Evolutionary conservation across 2,329 filamentous ascomycete species (phyloP).

Genomic region (Colletotrichum horii): DNA sequence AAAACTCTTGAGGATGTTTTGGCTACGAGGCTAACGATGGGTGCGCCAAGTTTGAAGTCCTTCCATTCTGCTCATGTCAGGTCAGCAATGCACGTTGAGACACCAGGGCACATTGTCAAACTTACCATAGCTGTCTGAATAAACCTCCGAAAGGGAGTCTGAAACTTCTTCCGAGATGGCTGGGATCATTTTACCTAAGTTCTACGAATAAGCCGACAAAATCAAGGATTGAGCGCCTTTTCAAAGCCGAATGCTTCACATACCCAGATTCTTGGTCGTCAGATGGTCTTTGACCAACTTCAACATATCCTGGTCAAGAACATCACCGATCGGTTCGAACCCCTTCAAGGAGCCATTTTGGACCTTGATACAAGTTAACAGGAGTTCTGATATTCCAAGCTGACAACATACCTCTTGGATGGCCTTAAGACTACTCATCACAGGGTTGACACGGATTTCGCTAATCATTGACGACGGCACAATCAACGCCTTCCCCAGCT

Average conservation of each 20-base stretch:
- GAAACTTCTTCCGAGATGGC: background rate
- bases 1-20: background rate
- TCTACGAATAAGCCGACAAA: background rate
- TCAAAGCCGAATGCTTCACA: background rate
- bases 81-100: background rate
- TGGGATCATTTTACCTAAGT: background rate
- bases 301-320: background rate
- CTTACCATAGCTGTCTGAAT: background rate
- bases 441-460: background rate
- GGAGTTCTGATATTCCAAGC: background rate
- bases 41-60: background rate
- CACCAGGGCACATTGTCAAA: accelerated
- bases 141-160: background rate
- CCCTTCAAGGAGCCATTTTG: background rate
- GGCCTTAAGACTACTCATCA: background rate
- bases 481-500: background rate
- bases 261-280: background rate
- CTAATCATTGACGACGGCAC: background rate
- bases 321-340: background rate
- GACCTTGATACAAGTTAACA: background rate
- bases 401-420: background rate
- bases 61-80: background rate
- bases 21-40: background rate
- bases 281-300: background rate
- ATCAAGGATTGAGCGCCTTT: background rate